These are phyloP conservation scores for Agrocybe pediades DNA, from an alignment of 768 basidiomycete species.

Conservation along the genomic window DNA sequence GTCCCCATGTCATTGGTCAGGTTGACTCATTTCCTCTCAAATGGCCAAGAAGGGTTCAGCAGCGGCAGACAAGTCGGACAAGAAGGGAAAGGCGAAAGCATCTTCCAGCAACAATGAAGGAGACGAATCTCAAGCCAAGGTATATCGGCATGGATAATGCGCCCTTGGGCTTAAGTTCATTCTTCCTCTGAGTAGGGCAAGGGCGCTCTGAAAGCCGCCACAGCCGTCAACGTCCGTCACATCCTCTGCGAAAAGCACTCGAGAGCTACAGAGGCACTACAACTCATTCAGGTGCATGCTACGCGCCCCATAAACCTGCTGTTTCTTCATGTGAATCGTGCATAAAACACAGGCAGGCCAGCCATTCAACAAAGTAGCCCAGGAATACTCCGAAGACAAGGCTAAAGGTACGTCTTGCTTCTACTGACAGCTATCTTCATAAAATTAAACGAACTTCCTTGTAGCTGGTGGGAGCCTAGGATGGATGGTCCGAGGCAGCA, in stretches of 20 bases:
- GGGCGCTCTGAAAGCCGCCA: slow-evolving; percentile 72
- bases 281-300: slow-evolving; percentile 73
- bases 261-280: slow-evolving; percentile 73
- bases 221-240: slow-evolving; percentile 83
- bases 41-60: slow-evolving; percentile 41
- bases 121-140: slow-evolving; percentile 44
- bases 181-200: slow-evolving; percentile 42
- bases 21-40: not conserved
- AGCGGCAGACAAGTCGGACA: slow-evolving; percentile 36
- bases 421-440: slow-evolving; percentile 5
- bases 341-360: slow-evolving; percentile 72
- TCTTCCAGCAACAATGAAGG: slow-evolving; percentile 33
- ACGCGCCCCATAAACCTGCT: not conserved
- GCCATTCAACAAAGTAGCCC: slow-evolving; percentile 85
- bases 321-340: no score
- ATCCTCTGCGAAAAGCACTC: slow-evolving; percentile 89
- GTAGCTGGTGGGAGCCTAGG: slow-evolving; percentile 84
- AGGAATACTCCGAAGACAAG: slow-evolving; percentile 91
- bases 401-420: slow-evolving; percentile 61
- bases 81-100: slow-evolving; percentile 45
- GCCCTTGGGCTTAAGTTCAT: not conserved
- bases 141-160: slow-evolving; percentile 12
- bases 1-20: slow-evolving; percentile 18
- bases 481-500: slow-evolving; percentile 85
- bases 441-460: not conserved